Percentiles rank a stretch among this genome's conserved stretches.
These are phyloP conservation scores for Zasmidium citrigriseum DNA, from an alignment of 2,329 filamentous ascomycete species.

Conservation along the genomic window DNA sequence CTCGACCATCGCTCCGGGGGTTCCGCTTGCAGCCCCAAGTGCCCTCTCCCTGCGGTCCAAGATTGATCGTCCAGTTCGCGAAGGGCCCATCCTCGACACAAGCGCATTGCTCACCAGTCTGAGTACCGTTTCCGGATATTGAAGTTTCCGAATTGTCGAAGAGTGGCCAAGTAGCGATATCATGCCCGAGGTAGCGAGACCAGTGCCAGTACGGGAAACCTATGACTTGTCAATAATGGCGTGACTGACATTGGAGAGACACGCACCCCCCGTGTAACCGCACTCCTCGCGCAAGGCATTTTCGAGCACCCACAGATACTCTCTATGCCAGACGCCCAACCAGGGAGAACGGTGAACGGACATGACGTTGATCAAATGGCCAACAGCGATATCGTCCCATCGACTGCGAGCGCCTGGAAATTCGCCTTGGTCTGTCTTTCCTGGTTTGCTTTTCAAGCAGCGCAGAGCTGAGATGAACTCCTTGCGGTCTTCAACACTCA, in stretches of 20 bases:
- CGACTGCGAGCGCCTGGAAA: constrained; percentile 20
- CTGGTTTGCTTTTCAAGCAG: constrained; percentile 21
- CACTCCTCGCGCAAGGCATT: constrained; percentile 37
- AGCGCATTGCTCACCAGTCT: background rate
- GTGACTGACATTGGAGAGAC: too few species aligned
- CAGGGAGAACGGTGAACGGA: constrained; percentile 16
- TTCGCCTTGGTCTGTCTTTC: constrained; percentile 8
- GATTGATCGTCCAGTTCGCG: constrained; percentile 46
- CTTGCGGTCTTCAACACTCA: constrained; percentile 13
- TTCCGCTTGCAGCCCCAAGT: constrained; percentile 23
- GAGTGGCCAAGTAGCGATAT: constrained; percentile 43
- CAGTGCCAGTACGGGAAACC: constrained; percentile 54
- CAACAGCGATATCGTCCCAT: constrained; percentile 25
- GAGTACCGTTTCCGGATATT: constrained; percentile 26
- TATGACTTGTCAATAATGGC: constrained; percentile 37
- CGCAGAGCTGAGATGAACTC: constrained; percentile 19
- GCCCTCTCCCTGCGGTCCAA: constrained; percentile 47
- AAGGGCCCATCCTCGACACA: background rate
- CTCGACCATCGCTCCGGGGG: constrained; percentile 34
- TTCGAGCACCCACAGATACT: constrained; percentile 24
- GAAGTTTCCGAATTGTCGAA: constrained; percentile 56
- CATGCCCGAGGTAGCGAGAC: constrained; percentile 42
- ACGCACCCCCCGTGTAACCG: constrained; percentile 16
- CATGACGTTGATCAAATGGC: constrained; percentile 11
- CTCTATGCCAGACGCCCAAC: constrained; percentile 17